phyloP scores from a whole-genome alignment of 495 filamentous ascomycete species.

The Penicillium alfredii region DNA sequence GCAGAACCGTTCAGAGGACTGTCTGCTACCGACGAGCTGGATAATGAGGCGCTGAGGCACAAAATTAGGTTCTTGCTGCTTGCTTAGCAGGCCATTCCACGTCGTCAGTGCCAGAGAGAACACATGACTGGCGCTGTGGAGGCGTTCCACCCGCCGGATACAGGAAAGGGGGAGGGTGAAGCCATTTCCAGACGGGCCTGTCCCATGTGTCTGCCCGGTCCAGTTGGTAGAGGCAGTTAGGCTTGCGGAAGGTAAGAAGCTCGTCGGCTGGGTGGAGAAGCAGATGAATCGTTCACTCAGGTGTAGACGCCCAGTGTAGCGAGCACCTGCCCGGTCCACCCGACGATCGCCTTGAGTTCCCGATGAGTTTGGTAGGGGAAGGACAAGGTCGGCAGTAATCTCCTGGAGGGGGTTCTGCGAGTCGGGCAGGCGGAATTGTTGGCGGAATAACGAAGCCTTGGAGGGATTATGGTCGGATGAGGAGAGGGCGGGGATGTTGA shows the following conservation, averaged over 20 bases:
- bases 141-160: slow-evolving; percentile 82
- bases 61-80: slow-evolving; percentile 51
- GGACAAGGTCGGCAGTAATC: slow-evolving; percentile 89
- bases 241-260: slow-evolving; percentile 74
- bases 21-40: slow-evolving; percentile 81
- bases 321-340: slow-evolving; percentile 57
- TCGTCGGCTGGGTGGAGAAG: slow-evolving; percentile 89
- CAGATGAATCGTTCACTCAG: slow-evolving; percentile 90
- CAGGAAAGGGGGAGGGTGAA: slow-evolving; percentile 94
- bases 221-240: slow-evolving; percentile 67
- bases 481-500: slow-evolving; percentile 54
- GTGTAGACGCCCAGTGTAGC: slow-evolving; percentile 90
- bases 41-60: slow-evolving; percentile 77
- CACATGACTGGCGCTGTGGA: slow-evolving; percentile 84
- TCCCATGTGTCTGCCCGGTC: slow-evolving; percentile 83
- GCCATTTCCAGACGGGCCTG: slow-evolving; percentile 90
- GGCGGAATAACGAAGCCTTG: slow-evolving; percentile 88
- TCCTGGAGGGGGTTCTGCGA: slow-evolving; percentile 88
- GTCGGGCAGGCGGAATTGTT: slow-evolving; percentile 91
- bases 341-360: slow-evolving; percentile 55
- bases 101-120: slow-evolving; percentile 93
- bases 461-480: slow-evolving; percentile 72
- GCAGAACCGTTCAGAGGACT: slow-evolving; percentile 90
- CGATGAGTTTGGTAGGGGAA: slow-evolving; percentile 53
- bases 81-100: slow-evolving; percentile 69